Conservation (phyloP, 139 green algal genomes). For the Diplosphaera chodatii region DNA sequence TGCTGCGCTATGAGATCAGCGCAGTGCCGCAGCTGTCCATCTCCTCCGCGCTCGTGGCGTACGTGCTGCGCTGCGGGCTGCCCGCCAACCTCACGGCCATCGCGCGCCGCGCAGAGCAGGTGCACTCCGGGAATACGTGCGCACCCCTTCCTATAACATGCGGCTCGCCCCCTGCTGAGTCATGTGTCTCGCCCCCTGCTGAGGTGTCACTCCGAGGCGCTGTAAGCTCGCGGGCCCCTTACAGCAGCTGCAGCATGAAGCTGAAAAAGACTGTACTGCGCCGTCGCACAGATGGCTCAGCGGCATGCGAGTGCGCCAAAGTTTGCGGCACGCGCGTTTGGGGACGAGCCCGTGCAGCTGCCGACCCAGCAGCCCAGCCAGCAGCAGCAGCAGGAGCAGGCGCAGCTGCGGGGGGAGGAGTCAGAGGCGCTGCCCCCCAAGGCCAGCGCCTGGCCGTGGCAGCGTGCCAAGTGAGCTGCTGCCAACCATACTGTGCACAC, state of each 20-base stretch:
- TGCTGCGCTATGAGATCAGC: constrained; percentile 44
- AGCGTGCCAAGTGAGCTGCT: background rate
- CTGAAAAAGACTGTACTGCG: too few species aligned
- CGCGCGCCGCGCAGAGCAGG: constrained; percentile 31
- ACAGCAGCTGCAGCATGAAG: too few species aligned
- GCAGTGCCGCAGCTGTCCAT: constrained; percentile 29
- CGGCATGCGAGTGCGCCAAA: background rate
- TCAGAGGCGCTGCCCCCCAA: background rate
- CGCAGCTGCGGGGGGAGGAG: background rate
- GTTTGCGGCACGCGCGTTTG: background rate
- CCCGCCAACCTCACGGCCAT: constrained; percentile 46
- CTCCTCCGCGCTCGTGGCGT: constrained; percentile 31
- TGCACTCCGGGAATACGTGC: too few species aligned
- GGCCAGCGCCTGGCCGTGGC: background rate
- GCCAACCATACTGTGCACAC: too few species aligned
- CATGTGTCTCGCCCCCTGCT: too few species aligned
- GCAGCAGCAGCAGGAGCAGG: background rate
- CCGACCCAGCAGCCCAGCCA: background rate
- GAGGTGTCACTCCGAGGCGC: too few species aligned
- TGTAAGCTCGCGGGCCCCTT: too few species aligned
- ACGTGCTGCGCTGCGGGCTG: constrained; percentile 39
- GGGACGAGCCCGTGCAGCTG: background rate
- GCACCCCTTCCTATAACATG: too few species aligned
- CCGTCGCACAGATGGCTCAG: background rate
- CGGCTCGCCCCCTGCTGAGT: too few species aligned